phyloP scores from a whole-genome alignment of 2,329 filamentous ascomycete genomes.

The Hypomyces perniciosus region DNA sequence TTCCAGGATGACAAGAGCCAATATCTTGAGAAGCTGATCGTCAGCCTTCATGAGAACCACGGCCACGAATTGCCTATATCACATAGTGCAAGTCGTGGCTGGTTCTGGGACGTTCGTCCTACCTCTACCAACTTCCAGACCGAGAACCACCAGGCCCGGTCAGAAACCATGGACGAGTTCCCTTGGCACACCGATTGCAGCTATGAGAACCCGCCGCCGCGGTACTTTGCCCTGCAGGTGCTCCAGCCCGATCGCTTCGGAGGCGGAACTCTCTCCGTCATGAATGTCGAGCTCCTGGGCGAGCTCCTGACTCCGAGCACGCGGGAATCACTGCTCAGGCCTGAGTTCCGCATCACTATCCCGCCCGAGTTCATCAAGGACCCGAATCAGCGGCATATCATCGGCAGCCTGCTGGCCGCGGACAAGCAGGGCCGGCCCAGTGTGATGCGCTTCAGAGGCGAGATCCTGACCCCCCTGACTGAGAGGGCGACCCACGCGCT shows the following conservation, averaged over 20 bases:
- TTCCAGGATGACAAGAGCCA: conserved; percentile 28
- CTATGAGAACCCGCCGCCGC: conserved; percentile 32
- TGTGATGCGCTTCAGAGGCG: conserved; percentile 26
- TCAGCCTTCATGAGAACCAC: conserved; percentile 27
- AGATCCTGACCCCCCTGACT: conserved; percentile 26
- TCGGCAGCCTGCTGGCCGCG: conserved; percentile 19
- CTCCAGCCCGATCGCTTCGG: conserved; percentile 34
- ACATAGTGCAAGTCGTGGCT: conserved; percentile 35
- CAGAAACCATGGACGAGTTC: conserved; percentile 37
- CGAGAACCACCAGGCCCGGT: conserved; percentile 29
- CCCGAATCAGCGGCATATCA: conserved; percentile 12
- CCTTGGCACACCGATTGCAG: conserved; percentile 41
- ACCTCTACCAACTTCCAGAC: conserved; percentile 23
- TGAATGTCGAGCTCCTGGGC: conserved; percentile 27
- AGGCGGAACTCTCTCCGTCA: conserved; percentile 34
- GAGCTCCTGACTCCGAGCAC: conserved; percentile 21
- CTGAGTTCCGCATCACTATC: conserved; percentile 27
- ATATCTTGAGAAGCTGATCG: conserved; percentile 30
- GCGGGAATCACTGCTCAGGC: conserved; percentile 16
- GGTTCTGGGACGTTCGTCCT: conserved; percentile 40
- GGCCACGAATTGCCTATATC: conserved; percentile 33
- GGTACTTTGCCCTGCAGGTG: conserved; percentile 37
- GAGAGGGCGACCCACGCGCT: conserved; percentile 19
- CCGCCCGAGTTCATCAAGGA: conserved; percentile 32
- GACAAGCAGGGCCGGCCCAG: background rate